A percentile compares a stretch with the other conserved stretches of the same genome.
Conservation (phyloP, 768 basidiomycete species). For the Pisolithus tinctorius region DNA sequence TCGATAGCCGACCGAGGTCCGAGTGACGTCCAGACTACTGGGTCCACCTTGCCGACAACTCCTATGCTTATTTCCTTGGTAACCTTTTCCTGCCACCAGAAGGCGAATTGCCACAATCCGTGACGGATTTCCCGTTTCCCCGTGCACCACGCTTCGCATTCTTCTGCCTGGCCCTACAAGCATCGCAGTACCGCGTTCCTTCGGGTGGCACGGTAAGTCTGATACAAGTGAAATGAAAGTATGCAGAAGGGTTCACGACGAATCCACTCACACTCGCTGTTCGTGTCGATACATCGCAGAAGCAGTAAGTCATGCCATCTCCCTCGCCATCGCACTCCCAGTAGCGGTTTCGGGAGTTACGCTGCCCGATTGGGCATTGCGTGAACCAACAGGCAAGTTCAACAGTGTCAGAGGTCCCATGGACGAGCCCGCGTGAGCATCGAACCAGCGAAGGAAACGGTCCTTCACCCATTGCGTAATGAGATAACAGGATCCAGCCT, state of each 20-base stretch:
- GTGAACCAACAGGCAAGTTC: constrained; percentile 16
- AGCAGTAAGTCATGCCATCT: constrained; percentile 69
- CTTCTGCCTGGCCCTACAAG: constrained; percentile 51
- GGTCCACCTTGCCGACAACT: too few species aligned
- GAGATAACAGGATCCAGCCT: too few species aligned
- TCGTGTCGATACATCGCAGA: constrained; percentile 86
- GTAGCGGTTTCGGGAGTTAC: constrained; percentile 34
- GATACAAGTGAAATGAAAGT: constrained; percentile 81
- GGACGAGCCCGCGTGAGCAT: constrained; percentile 18
- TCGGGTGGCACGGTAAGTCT: constrained; percentile 60
- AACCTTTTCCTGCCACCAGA: constrained; percentile 19
- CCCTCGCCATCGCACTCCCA: constrained; percentile 47
- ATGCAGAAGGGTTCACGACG: constrained; percentile 22
- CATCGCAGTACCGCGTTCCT: constrained; percentile 72
- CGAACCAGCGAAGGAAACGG: constrained; percentile 4
- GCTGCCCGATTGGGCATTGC: constrained; percentile 28
- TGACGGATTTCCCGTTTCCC: constrained; percentile 47
- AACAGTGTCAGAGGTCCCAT: constrained; percentile 19
- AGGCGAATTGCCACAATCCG: constrained; percentile 19
- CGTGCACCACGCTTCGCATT: constrained; percentile 42
- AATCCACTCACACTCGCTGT: constrained; percentile 88
- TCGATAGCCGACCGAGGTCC: too few species aligned
- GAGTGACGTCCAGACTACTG: too few species aligned
- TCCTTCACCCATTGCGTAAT: too few species aligned
- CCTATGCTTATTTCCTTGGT: not conserved